phyloP scores from a whole-genome alignment of 2,329 filamentous ascomycete genomes.

The Fusarium guadeloupense region DNA sequence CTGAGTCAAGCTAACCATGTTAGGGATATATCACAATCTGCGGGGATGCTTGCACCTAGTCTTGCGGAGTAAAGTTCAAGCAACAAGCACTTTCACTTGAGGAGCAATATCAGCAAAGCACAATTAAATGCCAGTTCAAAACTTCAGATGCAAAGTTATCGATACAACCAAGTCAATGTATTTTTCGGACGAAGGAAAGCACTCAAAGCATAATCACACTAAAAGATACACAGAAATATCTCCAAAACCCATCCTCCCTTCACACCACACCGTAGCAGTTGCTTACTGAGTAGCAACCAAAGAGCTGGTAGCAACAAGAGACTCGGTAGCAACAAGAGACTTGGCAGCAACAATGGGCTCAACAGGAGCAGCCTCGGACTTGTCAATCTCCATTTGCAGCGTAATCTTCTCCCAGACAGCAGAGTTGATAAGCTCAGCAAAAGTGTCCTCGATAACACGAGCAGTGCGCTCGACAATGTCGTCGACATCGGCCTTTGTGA shows the following conservation, averaged over 20 bases:
- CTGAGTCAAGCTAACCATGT: accelerated
- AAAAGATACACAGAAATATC: background rate
- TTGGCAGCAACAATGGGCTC: background rate
- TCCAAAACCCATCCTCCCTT: background rate
- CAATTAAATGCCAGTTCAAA: too few species aligned
- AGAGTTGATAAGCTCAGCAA: conserved; percentile 18
- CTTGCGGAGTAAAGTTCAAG: background rate
- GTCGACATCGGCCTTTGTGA: conserved; percentile 24
- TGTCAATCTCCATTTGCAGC: conserved; percentile 24
- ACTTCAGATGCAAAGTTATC: too few species aligned
- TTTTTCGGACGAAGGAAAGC: background rate
- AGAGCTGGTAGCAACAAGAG: background rate
- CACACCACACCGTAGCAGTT: too few species aligned
- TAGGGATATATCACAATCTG: conserved; percentile 11
- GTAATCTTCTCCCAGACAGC: conserved; percentile 31
- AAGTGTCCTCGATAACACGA: conserved; percentile 31
- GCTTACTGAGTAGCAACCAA: background rate
- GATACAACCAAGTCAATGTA: background rate
- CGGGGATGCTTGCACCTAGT: background rate
- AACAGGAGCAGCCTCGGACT: background rate
- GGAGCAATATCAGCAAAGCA: too few species aligned
- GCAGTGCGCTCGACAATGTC: conserved; percentile 32
- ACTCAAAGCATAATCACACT: background rate
- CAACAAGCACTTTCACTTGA: too few species aligned
- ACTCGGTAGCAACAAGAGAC: background rate